Evolutionary conservation across 139 green algal genomes (phyloP).

Genomic region (Coelastrella sp.): DNA sequence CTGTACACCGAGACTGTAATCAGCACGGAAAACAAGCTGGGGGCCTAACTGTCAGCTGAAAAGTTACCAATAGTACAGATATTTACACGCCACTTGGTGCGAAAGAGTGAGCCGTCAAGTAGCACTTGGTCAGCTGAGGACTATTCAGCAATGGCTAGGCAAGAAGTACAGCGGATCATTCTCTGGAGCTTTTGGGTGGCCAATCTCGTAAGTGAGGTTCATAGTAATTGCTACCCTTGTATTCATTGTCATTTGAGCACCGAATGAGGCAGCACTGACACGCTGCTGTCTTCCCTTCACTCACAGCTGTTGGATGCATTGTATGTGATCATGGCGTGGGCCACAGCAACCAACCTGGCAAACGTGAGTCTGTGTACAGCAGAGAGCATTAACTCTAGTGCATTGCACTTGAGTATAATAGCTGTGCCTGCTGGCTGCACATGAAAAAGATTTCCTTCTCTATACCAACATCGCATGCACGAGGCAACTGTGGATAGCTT

Average conservation of each 20-base stretch:
- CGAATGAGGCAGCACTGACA: background rate
- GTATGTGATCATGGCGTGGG: slow-evolving; percentile 47
- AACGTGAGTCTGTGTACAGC: slow-evolving; percentile 4
- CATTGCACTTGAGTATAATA: background rate
- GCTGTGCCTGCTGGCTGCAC: background rate
- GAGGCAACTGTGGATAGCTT: no score
- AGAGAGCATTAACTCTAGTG: no score
- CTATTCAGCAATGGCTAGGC: background rate
- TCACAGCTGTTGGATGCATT: slow-evolving; percentile 47
- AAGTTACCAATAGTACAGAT: no score
- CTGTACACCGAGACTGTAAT: no score
- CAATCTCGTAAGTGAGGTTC: slow-evolving; percentile 7
- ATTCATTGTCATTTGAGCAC: background rate
- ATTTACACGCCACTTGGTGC: no score
- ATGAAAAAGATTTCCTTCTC: no score
- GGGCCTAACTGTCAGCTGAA: no score
- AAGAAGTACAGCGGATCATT: slow-evolving; percentile 33
- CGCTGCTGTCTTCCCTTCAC: background rate
- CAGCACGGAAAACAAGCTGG: no score
- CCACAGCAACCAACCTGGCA: slow-evolving; percentile 44
- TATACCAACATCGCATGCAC: no score
- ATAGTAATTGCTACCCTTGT: background rate
- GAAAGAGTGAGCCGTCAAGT: background rate
- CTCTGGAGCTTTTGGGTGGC: slow-evolving; percentile 43
- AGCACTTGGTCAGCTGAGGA: background rate